phyloP scores from a whole-genome alignment of 106 monocot genomes.

The Apostasia shenzhenica region DNA sequence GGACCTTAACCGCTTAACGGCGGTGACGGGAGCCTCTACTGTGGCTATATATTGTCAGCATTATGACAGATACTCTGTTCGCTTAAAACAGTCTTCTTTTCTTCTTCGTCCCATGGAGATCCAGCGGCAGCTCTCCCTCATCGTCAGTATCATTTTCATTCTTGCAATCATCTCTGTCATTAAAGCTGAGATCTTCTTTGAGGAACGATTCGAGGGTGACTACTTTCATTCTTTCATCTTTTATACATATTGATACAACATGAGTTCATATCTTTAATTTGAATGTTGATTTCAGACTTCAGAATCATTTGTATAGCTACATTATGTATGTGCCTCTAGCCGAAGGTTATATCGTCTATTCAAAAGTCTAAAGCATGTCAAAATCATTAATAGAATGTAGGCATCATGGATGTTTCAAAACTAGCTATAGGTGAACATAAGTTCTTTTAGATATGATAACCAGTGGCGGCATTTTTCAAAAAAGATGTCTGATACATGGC shows the following conservation, averaged over 20 bases:
- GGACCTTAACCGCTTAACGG: neutral
- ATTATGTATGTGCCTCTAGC: too few species aligned
- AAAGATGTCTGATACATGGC: too few species aligned
- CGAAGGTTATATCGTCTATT: too few species aligned
- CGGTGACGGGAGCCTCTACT: neutral
- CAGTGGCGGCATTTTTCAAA: too few species aligned
- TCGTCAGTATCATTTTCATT: neutral
- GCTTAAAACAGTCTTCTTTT: neutral
- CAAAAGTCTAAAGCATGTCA: too few species aligned
- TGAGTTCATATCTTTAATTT: neutral
- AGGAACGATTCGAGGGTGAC: slow-evolving; percentile 28
- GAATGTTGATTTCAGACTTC: neutral
- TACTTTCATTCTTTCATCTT: neutral
- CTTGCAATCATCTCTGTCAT: neutral
- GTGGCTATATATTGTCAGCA: neutral
- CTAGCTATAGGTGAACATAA: too few species aligned
- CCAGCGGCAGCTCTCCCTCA: neutral
- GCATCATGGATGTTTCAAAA: too few species aligned
- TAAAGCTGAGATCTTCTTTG: slow-evolving; percentile 18
- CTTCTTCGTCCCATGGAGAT: neutral
- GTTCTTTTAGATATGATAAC: too few species aligned
- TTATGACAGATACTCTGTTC: too few species aligned
- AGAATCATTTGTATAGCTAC: neutral
- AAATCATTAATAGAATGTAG: too few species aligned
- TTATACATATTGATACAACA: neutral